Evolutionary conservation across 2,329 filamentous ascomycete genomes (phyloP).

Genomic region (Monosporascus ibericus): DNA sequence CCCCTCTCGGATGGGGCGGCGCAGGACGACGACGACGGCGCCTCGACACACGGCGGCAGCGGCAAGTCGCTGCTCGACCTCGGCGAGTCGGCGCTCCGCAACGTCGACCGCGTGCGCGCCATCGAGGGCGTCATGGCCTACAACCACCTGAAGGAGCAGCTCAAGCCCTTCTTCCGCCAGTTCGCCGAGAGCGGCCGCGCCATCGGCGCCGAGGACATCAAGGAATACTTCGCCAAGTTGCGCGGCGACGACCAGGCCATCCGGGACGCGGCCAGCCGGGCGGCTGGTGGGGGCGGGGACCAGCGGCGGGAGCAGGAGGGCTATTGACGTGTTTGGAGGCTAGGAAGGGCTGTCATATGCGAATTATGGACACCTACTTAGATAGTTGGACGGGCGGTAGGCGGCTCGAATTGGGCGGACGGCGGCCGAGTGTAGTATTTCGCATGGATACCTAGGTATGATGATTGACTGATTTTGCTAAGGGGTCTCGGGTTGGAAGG

Average conservation of each 20-base stretch:
- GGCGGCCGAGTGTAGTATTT: too few species aligned
- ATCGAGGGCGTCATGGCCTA: conserved; percentile 98
- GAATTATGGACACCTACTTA: too few species aligned
- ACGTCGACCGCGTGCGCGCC: conserved; percentile 84
- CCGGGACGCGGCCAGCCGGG: conserved; percentile 49
- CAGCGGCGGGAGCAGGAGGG: background rate
- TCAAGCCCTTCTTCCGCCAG: conserved; percentile 90
- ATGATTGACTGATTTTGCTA: too few species aligned
- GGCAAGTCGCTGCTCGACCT: conserved; percentile 82
- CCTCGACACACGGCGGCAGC: conserved; percentile 59
- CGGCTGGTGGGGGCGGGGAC: conserved; percentile 24
- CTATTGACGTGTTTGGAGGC: background rate
- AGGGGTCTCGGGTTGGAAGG: too few species aligned
- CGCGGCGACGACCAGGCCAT: conserved; percentile 79
- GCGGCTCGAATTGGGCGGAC: too few species aligned
- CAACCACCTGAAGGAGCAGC: conserved; percentile 89
- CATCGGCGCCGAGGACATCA: conserved; percentile 93
- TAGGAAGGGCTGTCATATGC: too few species aligned
- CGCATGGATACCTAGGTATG: too few species aligned
- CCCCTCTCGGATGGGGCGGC: conserved; percentile 65
- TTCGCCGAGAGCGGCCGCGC: conserved; percentile 87
- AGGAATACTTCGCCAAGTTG: conserved; percentile 89
- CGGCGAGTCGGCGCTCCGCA: conserved; percentile 85
- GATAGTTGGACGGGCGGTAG: too few species aligned
- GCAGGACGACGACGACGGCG: conserved; percentile 46